These are phyloP conservation scores for Linnemannia hyalina DNA, from an alignment of 192 early-diverging fungal species.

Conservation along the genomic window DNA sequence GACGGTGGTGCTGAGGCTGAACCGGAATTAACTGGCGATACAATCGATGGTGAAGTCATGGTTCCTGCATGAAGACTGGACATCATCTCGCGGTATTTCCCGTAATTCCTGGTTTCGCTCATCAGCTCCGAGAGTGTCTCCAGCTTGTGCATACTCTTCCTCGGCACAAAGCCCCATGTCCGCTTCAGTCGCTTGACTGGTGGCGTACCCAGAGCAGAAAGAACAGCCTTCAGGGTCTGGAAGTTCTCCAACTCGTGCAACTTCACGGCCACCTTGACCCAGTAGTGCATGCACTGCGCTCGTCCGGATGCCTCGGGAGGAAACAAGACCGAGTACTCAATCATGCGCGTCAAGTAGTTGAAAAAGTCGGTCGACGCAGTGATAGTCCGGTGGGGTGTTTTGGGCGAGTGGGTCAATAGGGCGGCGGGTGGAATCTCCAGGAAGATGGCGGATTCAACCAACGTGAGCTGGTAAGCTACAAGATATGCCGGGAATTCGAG, in stretches of 20 bases:
- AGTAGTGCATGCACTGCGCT: constrained; percentile 72
- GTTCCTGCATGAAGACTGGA: constrained; percentile 49
- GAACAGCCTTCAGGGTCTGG: constrained; percentile 79
- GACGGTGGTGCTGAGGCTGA: constrained; percentile 15
- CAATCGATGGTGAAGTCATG: constrained; percentile 15
- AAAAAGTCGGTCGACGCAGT: constrained; percentile 82
- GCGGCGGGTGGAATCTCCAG: constrained; percentile 70
- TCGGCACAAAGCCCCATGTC: constrained; percentile 80
- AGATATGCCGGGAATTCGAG: constrained; percentile 72
- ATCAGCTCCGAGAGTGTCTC: constrained; percentile 68
- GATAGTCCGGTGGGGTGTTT: constrained; percentile 70
- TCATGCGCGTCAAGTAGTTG: constrained; percentile 82
- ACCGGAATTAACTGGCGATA: constrained; percentile 24
- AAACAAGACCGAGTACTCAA: constrained; percentile 79
- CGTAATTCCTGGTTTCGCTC: constrained; percentile 79
- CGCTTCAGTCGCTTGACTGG: constrained; percentile 76
- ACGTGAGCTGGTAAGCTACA: constrained; percentile 76
- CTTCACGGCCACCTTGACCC: constrained; percentile 77
- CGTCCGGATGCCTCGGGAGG: constrained; percentile 68
- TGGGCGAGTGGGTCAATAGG: constrained; percentile 71
- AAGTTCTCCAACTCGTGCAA: constrained; percentile 72
- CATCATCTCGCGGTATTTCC: constrained; percentile 75
- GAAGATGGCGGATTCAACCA: constrained; percentile 80
- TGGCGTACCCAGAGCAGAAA: constrained; percentile 76
- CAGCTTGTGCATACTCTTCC: constrained; percentile 70